Conservation (phyloP, 768 basidiomycete genomes). For the Amanita pallidorosea region DNA sequence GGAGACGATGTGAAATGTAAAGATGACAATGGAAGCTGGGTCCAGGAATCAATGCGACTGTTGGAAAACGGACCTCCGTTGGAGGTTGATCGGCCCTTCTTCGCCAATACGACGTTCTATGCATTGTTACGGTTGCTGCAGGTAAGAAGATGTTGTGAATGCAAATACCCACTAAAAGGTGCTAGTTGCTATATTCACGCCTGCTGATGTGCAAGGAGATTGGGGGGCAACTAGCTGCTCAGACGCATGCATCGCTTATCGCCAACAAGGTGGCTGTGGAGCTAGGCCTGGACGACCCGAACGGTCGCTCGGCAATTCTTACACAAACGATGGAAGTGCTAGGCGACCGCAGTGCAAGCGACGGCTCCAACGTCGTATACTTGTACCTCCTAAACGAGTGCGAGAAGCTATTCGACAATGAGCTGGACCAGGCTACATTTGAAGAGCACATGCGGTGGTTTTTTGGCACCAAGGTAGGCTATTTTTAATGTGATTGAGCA, state of each 20-base stretch:
- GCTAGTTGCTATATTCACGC: conserved; percentile 81
- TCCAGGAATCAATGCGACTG: conserved; percentile 32
- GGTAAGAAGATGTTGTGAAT: conserved; percentile 27
- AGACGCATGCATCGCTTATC: conserved; percentile 54
- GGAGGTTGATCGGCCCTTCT: conserved; percentile 54
- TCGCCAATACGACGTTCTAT: conserved; percentile 90
- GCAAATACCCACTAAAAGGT: neutral
- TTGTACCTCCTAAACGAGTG: conserved; percentile 81
- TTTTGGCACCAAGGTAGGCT: conserved; percentile 72
- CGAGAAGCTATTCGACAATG: conserved; percentile 89
- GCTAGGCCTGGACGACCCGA: conserved; percentile 79
- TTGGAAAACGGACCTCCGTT: conserved; percentile 13
- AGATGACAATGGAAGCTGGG: conserved; percentile 45
- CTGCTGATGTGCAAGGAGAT: conserved; percentile 78
- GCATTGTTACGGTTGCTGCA: conserved; percentile 81
- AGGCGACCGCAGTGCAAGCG: conserved; percentile 34
- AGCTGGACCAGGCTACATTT: conserved; percentile 84
- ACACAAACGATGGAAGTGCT: conserved; percentile 55
- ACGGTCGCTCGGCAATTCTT: conserved; percentile 60
- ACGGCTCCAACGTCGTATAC: conserved; percentile 65
- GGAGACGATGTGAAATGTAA: conserved; percentile 17
- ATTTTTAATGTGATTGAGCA: conserved; percentile 3
- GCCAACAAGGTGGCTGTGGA: conserved; percentile 77
- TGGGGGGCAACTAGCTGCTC: conserved; percentile 56
- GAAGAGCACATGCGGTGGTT: conserved; percentile 96